These are phyloP conservation scores for Leptomonas seymouri DNA, from an alignment of 208 protist genomes.

Conservation along the genomic window DNA sequence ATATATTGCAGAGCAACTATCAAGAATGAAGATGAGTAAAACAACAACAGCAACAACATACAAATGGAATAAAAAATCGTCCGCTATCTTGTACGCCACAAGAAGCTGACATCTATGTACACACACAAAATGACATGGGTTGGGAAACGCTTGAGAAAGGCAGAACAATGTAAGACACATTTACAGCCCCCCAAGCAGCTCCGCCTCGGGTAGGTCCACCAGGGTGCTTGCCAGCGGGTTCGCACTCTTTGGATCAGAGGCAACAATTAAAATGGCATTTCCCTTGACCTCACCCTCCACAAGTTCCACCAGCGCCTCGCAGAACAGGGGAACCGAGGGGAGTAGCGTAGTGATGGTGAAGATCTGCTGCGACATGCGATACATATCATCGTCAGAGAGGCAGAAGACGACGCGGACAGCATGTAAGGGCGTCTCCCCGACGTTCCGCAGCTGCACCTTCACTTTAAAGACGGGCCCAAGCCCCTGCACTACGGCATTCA, in stretches of 20 bases:
- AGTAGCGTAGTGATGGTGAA: constrained; percentile 67
- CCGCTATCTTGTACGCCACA: no score
- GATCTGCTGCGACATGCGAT: constrained; percentile 54
- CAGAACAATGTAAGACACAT: not conserved
- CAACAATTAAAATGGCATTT: constrained; percentile 65
- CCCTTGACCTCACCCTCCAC: constrained; percentile 58
- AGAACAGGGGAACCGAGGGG: constrained; percentile 60
- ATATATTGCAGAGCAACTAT: no score
- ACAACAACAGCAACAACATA: no score
- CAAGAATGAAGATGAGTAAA: no score
- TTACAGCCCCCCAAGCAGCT: constrained; percentile 54
- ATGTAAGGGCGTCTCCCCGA: constrained; percentile 45
- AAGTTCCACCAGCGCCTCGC: constrained; percentile 66
- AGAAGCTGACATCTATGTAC: no score
- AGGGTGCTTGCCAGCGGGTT: constrained; percentile 66
- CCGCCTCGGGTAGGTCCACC: constrained; percentile 83
- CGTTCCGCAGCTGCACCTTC: constrained; percentile 83
- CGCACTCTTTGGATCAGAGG: constrained; percentile 26
- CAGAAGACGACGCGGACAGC: constrained; percentile 68
- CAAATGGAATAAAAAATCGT: no score
- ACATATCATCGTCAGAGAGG: constrained; percentile 55
- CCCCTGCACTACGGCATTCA: constrained; percentile 86
- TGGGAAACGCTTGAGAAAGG: not conserved
- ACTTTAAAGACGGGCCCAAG: constrained; percentile 93
- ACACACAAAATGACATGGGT: not conserved